phyloP scores from a whole-genome alignment of 192 early-diverging fungal species.

The Radiomyces spectabilis region DNA sequence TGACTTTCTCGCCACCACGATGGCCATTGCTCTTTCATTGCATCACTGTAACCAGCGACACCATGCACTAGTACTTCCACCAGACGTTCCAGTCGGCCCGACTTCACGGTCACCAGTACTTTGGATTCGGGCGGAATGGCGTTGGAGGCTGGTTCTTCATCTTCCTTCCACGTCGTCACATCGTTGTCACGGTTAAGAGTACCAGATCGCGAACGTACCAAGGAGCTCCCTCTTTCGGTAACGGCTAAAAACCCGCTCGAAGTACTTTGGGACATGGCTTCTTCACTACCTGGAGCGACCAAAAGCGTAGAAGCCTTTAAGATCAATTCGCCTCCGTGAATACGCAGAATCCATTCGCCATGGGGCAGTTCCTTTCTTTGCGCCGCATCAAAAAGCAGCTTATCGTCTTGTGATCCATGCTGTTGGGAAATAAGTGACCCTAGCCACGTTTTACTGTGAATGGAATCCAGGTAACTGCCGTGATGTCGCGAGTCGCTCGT shows the following conservation, averaged over 20 bases:
- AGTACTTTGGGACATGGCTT: no score
- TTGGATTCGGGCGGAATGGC: constrained; percentile 16
- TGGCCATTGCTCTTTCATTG: constrained; percentile 6
- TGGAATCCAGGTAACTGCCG: constrained; percentile 5
- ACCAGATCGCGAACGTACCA: no score
- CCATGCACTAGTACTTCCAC: constrained; percentile 56
- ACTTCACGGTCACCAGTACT: constrained; percentile 47
- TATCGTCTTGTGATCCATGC: no score
- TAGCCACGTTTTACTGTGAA: constrained; percentile 14
- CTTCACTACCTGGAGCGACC: no score
- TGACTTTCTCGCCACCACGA: neutral
- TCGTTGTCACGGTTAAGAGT: no score
- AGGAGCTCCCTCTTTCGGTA: no score
- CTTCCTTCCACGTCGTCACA: no score
- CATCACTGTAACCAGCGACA: constrained; percentile 7
- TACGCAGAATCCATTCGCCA: constrained; percentile 21
- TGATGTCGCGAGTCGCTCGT: no score
- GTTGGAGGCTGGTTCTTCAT: no score
- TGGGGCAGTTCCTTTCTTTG: no score
- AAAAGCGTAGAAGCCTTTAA: constrained; percentile 33
- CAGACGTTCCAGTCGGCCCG: constrained; percentile 47
- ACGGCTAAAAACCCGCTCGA: no score
- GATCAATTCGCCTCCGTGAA: constrained; percentile 25
- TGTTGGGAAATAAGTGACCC: constrained; percentile 24
- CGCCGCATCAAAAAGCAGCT: no score